Percentiles rank a stretch among this genome's conserved stretches.
Conservation (phyloP, 2,329 filamentous ascomycete genomes). For the Magnaporthiopsis incrustans region DNA sequence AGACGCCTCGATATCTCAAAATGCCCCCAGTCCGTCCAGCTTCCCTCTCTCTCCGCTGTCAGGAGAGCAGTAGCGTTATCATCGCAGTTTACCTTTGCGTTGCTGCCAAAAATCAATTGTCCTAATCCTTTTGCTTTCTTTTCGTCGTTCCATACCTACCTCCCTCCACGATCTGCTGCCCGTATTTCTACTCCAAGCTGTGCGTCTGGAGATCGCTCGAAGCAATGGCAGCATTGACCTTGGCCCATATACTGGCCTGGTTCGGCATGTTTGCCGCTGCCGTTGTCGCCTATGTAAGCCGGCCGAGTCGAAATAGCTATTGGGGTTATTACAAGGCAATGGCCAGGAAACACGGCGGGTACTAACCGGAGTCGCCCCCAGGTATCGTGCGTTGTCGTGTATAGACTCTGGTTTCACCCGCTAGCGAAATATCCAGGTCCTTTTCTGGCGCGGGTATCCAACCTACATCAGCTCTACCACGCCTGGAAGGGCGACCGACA, state of each 20-base stretch:
- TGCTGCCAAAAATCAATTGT: too few species aligned
- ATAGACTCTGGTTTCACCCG: conserved; percentile 56
- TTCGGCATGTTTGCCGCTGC: conserved; percentile 28
- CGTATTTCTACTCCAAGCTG: not conserved
- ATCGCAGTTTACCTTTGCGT: not conserved
- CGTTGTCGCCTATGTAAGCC: conserved; percentile 32
- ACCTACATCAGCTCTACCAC: conserved; percentile 61
- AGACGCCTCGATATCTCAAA: not conserved
- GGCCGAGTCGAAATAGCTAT: not conserved
- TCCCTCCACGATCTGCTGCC: not conserved
- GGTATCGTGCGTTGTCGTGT: conserved; percentile 35
- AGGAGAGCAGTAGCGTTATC: not conserved
- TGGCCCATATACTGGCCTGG: conserved; percentile 31
- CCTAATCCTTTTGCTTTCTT: not conserved
- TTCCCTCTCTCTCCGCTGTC: not conserved
- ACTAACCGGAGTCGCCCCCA: not conserved
- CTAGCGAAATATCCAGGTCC: conserved; percentile 59
- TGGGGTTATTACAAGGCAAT: too few species aligned
- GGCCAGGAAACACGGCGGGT: not conserved
- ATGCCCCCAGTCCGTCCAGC: not conserved
- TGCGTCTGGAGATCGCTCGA: not conserved
- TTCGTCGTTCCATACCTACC: not conserved
- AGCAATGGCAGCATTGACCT: conserved; percentile 15
- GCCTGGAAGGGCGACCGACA: conserved; percentile 69
- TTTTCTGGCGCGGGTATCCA: conserved; percentile 53